A percentile compares a stretch with the other conserved stretches of the same genome.
phyloP scores from a whole-genome alignment of 108 stramenopile genomes.

The Parietichytrium sp. region DNA sequence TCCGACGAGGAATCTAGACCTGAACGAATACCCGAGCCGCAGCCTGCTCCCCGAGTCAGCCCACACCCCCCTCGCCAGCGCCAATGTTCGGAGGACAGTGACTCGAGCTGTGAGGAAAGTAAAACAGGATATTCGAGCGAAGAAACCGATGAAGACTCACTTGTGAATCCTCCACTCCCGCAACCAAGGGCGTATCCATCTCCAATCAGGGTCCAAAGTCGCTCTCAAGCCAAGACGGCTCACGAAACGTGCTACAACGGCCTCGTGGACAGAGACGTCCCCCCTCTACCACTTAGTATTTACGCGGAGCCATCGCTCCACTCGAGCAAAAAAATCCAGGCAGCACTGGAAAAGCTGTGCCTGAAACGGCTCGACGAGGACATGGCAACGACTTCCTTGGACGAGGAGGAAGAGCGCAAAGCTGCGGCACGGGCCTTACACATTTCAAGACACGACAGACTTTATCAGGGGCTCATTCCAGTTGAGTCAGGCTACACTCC shows the following conservation, averaged over 20 bases:
- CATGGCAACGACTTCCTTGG: not conserved
- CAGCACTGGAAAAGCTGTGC: not conserved
- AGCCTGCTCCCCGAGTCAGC: no score
- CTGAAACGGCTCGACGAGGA: not conserved
- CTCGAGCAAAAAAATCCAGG: slow-evolving; percentile 27
- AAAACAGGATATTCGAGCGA: no score
- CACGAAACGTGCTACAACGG: slow-evolving; percentile 23
- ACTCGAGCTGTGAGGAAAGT: no score
- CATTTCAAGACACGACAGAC: not conserved
- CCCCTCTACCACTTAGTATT: not conserved
- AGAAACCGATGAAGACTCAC: no score
- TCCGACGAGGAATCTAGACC: no score
- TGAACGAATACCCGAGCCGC: no score
- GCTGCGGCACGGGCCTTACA: not conserved
- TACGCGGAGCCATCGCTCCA: slow-evolving; percentile 29
- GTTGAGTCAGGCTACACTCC: not conserved
- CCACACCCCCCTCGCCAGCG: no score
- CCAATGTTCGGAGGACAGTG: no score
- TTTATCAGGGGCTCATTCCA: not conserved
- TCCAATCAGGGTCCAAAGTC: no score
- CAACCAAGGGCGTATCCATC: no score
- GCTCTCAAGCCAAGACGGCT: no score
- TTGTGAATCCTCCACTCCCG: no score
- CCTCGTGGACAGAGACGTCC: not conserved
- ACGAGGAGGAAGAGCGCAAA: not conserved